phyloP scores from a whole-genome alignment of 2,329 filamentous ascomycete species.

The Sclerotinia subarctica region DNA sequence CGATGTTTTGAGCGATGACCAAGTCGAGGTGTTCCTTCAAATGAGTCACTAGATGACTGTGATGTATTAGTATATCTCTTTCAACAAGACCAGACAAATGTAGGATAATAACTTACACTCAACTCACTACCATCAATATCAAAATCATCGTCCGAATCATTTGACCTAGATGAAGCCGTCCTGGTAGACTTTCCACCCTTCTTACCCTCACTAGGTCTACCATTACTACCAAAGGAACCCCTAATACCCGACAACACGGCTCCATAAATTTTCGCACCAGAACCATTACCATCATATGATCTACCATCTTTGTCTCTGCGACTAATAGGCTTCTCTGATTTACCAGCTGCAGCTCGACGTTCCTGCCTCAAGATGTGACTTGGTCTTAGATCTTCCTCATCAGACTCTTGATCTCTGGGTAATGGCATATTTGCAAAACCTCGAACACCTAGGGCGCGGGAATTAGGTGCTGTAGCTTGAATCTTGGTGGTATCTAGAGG shows the following conservation, averaged over 20 bases:
- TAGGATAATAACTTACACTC: neutral
- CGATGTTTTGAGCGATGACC: neutral
- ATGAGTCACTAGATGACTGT: conserved; percentile 2
- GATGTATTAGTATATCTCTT: neutral
- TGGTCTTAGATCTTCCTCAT: conserved; percentile 5
- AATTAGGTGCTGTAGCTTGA: neutral
- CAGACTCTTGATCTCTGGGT: conserved; percentile 6
- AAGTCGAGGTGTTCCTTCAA: neutral
- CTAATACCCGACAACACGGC: neutral
- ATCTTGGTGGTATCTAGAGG: neutral
- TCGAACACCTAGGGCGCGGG: neutral
- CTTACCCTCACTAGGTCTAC: too few species aligned
- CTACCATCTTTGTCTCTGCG: neutral
- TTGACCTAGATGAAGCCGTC: too few species aligned
- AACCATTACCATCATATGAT: neutral
- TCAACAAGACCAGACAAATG: neutral
- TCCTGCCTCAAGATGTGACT: neutral
- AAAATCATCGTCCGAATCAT: neutral
- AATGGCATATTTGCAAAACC: conserved; percentile 9
- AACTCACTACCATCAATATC: neutral
- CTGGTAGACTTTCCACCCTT: neutral
- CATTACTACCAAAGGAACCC: neutral
- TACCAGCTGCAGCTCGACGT: neutral
- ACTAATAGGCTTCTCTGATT: too few species aligned
- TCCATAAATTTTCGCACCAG: neutral